A percentile compares a stretch with the other conserved stretches of the same genome.
Conservation (phyloP, 495 filamentous ascomycete genomes). For the Sabuloglossum arenarium region DNA sequence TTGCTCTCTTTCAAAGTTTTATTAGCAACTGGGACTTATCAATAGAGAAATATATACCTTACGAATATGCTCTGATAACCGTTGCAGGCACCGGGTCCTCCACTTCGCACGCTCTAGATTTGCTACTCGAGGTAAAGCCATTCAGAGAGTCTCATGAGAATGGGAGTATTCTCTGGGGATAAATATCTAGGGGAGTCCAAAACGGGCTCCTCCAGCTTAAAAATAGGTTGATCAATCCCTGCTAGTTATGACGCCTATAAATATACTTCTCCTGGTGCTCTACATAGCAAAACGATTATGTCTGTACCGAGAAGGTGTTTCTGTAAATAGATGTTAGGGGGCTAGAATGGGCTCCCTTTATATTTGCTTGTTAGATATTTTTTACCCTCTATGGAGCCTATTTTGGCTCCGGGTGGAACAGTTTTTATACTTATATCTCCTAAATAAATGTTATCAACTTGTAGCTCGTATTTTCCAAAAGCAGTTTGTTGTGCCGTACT, state of each 20-base stretch:
- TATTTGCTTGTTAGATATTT: not conserved
- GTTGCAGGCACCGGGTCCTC: not conserved
- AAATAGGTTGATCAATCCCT: not conserved
- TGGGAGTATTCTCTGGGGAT: not conserved
- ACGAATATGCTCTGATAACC: constrained; percentile 4
- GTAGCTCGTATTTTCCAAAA: not conserved
- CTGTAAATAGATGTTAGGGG: no score
- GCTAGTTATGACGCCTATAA: no score
- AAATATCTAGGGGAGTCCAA: not conserved
- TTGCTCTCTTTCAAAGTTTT: constrained; percentile 1
- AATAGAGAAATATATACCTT: not conserved
- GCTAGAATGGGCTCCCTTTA: no score
- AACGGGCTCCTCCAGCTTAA: not conserved
- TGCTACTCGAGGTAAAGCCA: not conserved
- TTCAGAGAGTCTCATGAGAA: not conserved
- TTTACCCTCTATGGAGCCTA: not conserved
- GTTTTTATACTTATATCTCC: not conserved
- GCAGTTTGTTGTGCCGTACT: not conserved
- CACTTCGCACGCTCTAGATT: constrained; percentile 2
- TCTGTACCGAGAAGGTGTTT: no score
- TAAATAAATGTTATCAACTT: not conserved
- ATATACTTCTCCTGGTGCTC: no score
- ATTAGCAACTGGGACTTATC: not conserved
- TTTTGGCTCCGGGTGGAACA: not conserved
- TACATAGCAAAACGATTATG: no score